Base-by-base conservation (phyloP, 768 basidiomycete species). In the Pisolithus sp. region DNA sequence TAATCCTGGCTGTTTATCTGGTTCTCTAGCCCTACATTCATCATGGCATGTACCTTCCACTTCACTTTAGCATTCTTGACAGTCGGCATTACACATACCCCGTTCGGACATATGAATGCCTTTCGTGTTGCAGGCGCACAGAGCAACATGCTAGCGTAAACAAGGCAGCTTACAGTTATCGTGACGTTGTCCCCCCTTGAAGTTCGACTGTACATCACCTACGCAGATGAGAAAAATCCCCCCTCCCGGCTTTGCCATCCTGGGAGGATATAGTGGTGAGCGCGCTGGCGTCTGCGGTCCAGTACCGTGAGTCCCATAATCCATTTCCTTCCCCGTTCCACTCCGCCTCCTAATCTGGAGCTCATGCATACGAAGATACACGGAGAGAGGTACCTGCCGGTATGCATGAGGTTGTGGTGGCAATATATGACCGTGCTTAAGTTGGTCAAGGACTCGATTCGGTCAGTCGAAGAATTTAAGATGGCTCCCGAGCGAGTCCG, bases 341-440 rank as follows among this genome's bases (percentile, higher is more conserved):
- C 12, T 15, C 41, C 4, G 20, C 40, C 13, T n/a, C n/a, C n/a
- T n/a, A n/a, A n/a, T n/a, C n/a, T n/a, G 3, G 46, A 26, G 26
- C 26, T 26, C 7, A 7, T 26, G n/a, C n/a, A n/a, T n/a, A n/a
- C 55, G 57, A 34, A 65, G 54, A 46, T 18, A 34, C 18, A 10
- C 38, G 40, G 39, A 44, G 41, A 78, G 80, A 96, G 93, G 76
- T 99, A 98, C 68, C 92, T 93, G 56, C 94, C 93, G 51, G 93
- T 93, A 54, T 99, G 95, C 67, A 93, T 90, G 13, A 80, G 89
- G 39, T 73, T 99, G n/a, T 71, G 97, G 13, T 90, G 91, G 7
- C 93, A 96, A 69, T 98, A 96, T 76, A 96, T 96, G 80, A 94
- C 92, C 0, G 91, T 96, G 83, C 73, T 93, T 54, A 96, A 93